Evolutionary conservation across 306 rosid genomes (phyloP).

Genomic region (Crotalaria pallida): DNA sequence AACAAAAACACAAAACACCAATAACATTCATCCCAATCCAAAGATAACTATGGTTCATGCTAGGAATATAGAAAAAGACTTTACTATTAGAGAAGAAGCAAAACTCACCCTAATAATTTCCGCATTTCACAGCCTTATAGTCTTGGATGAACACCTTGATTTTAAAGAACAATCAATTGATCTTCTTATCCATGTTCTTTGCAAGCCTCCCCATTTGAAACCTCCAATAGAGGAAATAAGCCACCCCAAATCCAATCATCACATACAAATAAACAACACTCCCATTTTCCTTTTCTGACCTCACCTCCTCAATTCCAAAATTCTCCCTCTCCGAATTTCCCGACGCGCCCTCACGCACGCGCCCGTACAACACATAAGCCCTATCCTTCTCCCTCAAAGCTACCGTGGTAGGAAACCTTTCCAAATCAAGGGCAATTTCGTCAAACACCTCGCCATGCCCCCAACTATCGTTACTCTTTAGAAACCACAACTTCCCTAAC

Average conservation of each 20-base stretch:
- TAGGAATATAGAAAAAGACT: too few species aligned
- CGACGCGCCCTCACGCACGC: slow-evolving; percentile 36
- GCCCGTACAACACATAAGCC: slow-evolving; percentile 61
- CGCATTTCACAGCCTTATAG: too few species aligned
- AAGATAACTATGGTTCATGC: too few species aligned
- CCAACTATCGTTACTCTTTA: slow-evolving; percentile 76
- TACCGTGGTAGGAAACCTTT: slow-evolving; percentile 58
- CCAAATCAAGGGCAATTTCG: slow-evolving; percentile 50
- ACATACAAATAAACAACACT: slow-evolving; percentile 50
- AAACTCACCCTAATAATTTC: too few species aligned
- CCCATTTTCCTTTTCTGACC: slow-evolving; percentile 40
- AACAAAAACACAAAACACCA: neutral
- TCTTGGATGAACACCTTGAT: too few species aligned
- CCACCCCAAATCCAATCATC: slow-evolving; percentile 60
- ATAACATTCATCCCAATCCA: too few species aligned
- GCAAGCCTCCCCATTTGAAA: slow-evolving; percentile 63
- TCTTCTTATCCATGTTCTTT: slow-evolving; percentile 53
- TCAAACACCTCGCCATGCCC: slow-evolving; percentile 49
- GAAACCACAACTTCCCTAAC: slow-evolving; percentile 38
- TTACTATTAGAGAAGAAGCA: too few species aligned
- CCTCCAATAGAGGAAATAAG: slow-evolving; percentile 69
- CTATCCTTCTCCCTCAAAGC: slow-evolving; percentile 40
- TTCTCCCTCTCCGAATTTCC: slow-evolving; percentile 43
- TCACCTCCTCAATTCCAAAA: slow-evolving; percentile 57
- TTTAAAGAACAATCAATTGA: slow-evolving; percentile 15